Base-by-base conservation (phyloP, 2,329 filamentous ascomycete genomes). In the Sporothrix pseudoabietina region DNA sequence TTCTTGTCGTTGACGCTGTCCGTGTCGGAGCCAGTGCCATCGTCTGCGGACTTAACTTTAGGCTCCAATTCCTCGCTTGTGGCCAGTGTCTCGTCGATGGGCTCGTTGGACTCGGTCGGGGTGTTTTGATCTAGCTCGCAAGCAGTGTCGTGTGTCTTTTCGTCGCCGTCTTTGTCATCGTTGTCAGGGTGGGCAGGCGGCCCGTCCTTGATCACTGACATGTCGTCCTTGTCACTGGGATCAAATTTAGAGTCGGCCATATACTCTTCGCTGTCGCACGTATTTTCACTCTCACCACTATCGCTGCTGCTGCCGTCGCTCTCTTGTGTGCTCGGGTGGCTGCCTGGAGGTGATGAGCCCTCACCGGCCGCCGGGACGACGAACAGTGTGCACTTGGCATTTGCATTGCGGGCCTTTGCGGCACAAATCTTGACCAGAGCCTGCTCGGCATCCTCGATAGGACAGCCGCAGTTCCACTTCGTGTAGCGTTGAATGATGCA, bases 391-490 rank as follows among this genome's bases (percentile, higher is more conserved):
- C 72, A 73, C 19, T 22, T 22, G 8, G 66, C 41, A 1, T 47
- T 8, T 9, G 65, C 54, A n/a, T 73, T 41, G 19, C 19, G 26
- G 4, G 41, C n/a, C 57, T 65, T 74, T 32, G 47, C 59, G 14
- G n/a, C 9, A 12, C 73, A 74, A 1, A 71, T 65, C 47, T 49
- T 63, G 16, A 71, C n/a, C 41, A 73, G 19, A 1, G 59, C 30
- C 61, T 68, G 61, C 8, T 71, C 61, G 5, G 39, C 35, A 3
- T 63, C 44, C 3, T 26, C 14, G 5, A 74, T 69, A n/a, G 47
- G 35, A 39, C 74, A 75, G 32, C 74, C 74, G 69, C 74, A 75
- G n/a, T 22, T 47, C 71, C 71, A 73, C 4, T 16, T 39, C n/a
- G 71, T 70, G 22, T 65, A 75, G 35, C 55, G 41, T 26, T 72